A percentile compares a stretch with the other conserved stretches of the same genome.
phyloP scores from a whole-genome alignment of 805 yeast genomes.

The Metschnikowia dekortorum region DNA sequence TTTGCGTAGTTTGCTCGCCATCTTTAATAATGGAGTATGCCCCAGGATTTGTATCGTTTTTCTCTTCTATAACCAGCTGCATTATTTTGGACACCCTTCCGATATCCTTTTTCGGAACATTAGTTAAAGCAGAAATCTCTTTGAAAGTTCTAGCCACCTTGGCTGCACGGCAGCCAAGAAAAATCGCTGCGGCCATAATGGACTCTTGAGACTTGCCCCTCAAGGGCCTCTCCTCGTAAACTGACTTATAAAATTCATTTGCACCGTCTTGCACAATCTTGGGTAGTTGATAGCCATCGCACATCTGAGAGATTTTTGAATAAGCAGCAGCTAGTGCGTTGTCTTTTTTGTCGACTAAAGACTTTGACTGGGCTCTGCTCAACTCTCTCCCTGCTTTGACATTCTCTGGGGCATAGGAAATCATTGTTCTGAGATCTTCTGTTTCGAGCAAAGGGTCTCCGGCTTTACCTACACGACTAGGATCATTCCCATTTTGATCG shows the following conservation, averaged over 20 bases:
- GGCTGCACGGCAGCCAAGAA: conserved; percentile 92
- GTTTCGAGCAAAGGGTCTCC: conserved; percentile 88
- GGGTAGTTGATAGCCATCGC: conserved; percentile 94
- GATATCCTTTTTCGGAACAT: conserved; percentile 90
- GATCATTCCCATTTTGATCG: conserved; percentile 97
- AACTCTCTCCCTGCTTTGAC: conserved; percentile 84
- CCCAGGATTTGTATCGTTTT: conserved; percentile 50
- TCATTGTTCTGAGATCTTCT: conserved; percentile 87
- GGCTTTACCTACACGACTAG: conserved; percentile 99
- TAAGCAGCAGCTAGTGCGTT: conserved; percentile 85
- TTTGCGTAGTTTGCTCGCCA: conserved; percentile 68
- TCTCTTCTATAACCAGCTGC: conserved; percentile 51
- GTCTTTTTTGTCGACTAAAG: conserved; percentile 82
- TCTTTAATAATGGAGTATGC: conserved; percentile 41
- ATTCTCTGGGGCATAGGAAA: conserved; percentile 82
- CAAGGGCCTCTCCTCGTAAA: conserved; percentile 78
- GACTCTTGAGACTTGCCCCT: conserved; percentile 91
- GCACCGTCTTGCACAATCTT: conserved; percentile 96
- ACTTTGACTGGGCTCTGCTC: conserved; percentile 82
- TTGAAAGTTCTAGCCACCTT: conserved; percentile 91
- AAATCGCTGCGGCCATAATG: conserved; percentile 94
- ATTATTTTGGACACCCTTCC: conserved; percentile 87
- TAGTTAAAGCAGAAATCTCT: conserved; percentile 92
- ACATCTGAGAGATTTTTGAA: conserved; percentile 88
- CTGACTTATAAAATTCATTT: conserved; percentile 89